A percentile compares a stretch with the other conserved stretches of the same genome.
phyloP scores from a whole-genome alignment of 1,284 basidiomycete species.

The Cutaneotrichosporon dermatis region DNA sequence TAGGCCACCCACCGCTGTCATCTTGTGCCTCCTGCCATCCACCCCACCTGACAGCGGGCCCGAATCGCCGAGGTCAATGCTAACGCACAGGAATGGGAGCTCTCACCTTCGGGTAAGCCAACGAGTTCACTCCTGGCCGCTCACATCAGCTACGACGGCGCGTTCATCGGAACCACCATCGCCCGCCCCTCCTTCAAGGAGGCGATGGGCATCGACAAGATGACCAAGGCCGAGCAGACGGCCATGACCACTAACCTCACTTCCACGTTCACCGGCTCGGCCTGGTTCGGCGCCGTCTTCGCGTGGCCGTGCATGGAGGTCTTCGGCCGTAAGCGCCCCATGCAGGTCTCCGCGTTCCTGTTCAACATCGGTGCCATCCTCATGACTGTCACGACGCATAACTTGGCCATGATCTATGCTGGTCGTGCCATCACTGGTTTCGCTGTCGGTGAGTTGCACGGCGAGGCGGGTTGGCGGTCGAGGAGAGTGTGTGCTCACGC shows the following conservation, averaged over 20 bases:
- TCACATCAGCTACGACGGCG: constrained; percentile 35
- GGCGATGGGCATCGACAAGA: constrained; percentile 49
- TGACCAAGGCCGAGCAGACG: constrained; percentile 41
- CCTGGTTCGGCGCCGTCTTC: constrained; percentile 36
- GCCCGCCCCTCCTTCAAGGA: constrained; percentile 52
- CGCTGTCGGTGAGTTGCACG: constrained; percentile 25
- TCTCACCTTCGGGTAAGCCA: constrained; percentile 52
- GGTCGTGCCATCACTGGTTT: constrained; percentile 42
- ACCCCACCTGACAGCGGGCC: no score
- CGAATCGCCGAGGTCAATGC: neutral
- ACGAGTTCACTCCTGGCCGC: constrained; percentile 37
- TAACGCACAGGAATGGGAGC: constrained; percentile 31
- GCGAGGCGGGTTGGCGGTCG: no score
- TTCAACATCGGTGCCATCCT: constrained; percentile 44
- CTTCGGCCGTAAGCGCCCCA: constrained; percentile 30
- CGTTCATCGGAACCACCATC: constrained; percentile 52
- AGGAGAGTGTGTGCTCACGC: neutral
- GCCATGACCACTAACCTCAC: constrained; percentile 48
- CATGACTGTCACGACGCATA: constrained; percentile 36
- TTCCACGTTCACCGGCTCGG: constrained; percentile 45
- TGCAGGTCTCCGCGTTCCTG: constrained; percentile 33
- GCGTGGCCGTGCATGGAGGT: constrained; percentile 28
- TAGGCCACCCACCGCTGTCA: no score
- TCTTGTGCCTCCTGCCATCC: no score
- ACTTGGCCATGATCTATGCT: constrained; percentile 37